Evolutionary conservation across 208 protist species (phyloP).

Genomic region (Crithidia bombi): DNA sequence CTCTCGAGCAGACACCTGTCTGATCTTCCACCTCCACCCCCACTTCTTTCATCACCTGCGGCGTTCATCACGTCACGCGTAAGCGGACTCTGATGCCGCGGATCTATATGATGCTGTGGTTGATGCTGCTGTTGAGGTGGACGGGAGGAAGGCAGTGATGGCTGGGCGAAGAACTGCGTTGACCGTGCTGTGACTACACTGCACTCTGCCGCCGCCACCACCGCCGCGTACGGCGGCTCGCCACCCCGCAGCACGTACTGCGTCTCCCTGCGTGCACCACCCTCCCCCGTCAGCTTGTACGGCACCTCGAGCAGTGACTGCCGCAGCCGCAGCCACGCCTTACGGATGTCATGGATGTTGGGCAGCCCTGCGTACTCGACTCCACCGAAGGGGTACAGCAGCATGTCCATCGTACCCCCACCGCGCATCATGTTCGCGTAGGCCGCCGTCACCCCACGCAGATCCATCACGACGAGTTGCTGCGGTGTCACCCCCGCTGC

Average conservation of each 20-base stretch:
- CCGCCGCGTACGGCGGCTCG: conserved; percentile 32
- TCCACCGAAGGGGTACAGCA: conserved; percentile 26
- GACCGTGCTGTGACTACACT: conserved; percentile 7
- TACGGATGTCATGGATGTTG: conserved; percentile 54
- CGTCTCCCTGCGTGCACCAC: conserved; percentile 6
- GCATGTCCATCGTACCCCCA: conserved; percentile 43
- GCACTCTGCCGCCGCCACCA: conserved; percentile 28
- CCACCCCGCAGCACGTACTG: conserved; percentile 17
- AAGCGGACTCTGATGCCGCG: too few species aligned
- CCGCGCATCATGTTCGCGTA: conserved; percentile 43
- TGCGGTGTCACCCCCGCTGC: conserved; percentile 23
- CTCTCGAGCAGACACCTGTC: not conserved
- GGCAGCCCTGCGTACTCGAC: conserved; percentile 46
- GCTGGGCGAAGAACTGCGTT: not conserved
- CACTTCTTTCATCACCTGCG: too few species aligned
- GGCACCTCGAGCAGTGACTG: conserved; percentile 35
- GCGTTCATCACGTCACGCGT: too few species aligned
- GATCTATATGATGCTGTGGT: not conserved
- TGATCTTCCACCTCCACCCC: too few species aligned
- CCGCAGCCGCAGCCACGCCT: conserved; percentile 36
- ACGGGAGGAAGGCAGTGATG: not conserved
- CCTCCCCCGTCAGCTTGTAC: conserved; percentile 15
- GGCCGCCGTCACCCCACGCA: conserved; percentile 39
- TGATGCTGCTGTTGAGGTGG: not conserved
- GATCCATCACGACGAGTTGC: conserved; percentile 45